Conservation (phyloP, 2,329 filamentous ascomycete species). For the Epichloe uncinata region DNA sequence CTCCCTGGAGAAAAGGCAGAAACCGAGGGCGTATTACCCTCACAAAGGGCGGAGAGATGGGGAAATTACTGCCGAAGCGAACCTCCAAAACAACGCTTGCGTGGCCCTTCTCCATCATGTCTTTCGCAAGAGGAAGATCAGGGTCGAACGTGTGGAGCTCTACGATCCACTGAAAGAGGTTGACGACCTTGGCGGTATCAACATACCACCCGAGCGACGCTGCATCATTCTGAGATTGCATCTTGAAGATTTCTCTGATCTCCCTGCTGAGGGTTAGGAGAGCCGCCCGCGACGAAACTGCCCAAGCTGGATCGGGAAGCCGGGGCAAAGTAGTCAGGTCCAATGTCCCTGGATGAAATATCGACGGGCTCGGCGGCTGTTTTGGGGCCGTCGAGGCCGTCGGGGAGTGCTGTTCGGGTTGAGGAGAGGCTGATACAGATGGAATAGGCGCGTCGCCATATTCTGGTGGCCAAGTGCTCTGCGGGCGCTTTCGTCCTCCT, state of each 20-base stretch:
- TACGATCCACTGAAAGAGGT: conserved; percentile 84
- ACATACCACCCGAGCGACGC: conserved; percentile 76
- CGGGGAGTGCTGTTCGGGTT: too few relatives aligned
- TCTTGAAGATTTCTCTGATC: conserved; percentile 46
- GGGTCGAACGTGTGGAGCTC: conserved; percentile 73
- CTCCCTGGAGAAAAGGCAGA: conserved; percentile 54
- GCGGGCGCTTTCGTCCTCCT: not conserved
- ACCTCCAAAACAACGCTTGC: conserved; percentile 68
- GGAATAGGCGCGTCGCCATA: not conserved
- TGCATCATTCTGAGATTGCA: conserved; percentile 48
- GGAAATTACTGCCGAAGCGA: conserved; percentile 65
- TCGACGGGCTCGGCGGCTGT: not conserved
- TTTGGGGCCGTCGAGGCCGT: too few relatives aligned
- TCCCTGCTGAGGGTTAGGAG: conserved; percentile 27
- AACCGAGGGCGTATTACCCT: conserved; percentile 73
- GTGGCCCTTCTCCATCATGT: conserved; percentile 52
- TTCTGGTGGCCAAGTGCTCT: not conserved
- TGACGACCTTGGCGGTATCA: conserved; percentile 50
- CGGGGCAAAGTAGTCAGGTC: conserved; percentile 48
- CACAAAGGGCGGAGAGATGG: conserved; percentile 70
- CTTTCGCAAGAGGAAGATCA: conserved; percentile 53
- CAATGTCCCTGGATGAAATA: conserved; percentile 54
- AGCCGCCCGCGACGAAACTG: conserved; percentile 15
- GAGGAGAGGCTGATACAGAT: too few relatives aligned
- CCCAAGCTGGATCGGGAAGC: conserved; percentile 30